Evolutionary conservation across 2,329 filamentous ascomycete genomes (phyloP).

Genomic region (Colletotrichum lupini): DNA sequence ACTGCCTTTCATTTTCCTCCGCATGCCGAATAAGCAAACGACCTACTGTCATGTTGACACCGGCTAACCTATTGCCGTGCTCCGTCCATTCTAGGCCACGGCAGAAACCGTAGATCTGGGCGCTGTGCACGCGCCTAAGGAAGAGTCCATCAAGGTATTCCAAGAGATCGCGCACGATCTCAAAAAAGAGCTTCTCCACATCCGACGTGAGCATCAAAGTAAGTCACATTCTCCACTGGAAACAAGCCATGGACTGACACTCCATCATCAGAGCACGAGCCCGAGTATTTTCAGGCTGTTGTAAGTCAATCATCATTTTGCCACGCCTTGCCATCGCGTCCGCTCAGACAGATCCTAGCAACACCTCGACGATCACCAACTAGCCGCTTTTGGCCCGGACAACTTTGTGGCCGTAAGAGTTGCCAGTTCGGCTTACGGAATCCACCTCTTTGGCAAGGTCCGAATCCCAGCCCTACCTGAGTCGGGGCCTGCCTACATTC

Average conservation of each 20-base stretch:
- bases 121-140: constrained; percentile 58
- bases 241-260: constrained; percentile 2
- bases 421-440: constrained; percentile 58
- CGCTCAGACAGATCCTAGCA: constrained; percentile 33
- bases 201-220: constrained; percentile 59
- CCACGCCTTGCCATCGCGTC: background rate
- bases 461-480: constrained; percentile 54
- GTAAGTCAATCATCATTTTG: constrained; percentile 38
- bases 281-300: constrained; percentile 65
- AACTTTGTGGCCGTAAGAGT: constrained; percentile 58
- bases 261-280: constrained; percentile 58
- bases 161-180: constrained; percentile 60
- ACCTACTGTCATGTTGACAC: background rate
- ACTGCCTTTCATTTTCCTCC: background rate
- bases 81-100: constrained; percentile 52
- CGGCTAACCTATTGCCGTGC: background rate
- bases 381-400: constrained; percentile 48
- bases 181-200: constrained; percentile 61
- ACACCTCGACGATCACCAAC: constrained; percentile 50
- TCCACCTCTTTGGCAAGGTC: constrained; percentile 61
- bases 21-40: background rate
- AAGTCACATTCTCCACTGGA: constrained; percentile 26
- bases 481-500: constrained; percentile 53
- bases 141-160: constrained; percentile 63
- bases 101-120: constrained; percentile 64